Conservation (phyloP, 352 stramenopile genomes). For the Hyphochytrium catenoides region DNA sequence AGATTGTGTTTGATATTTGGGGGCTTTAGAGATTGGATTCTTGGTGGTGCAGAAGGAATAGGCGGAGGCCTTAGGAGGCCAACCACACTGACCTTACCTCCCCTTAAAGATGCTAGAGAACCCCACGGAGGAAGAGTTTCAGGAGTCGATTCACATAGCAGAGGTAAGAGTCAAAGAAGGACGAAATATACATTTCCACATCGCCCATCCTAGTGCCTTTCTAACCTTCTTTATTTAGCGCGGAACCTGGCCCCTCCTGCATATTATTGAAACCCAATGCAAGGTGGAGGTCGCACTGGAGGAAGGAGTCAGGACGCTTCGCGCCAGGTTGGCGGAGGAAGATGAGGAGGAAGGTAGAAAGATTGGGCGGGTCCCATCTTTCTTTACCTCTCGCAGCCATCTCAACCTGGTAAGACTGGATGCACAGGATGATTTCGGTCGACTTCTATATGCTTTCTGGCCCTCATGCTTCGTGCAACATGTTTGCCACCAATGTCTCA, state of each 20-base stretch:
- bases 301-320: constrained; percentile 45
- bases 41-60: too few species aligned
- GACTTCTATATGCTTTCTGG: too few species aligned
- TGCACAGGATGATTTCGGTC: too few species aligned
- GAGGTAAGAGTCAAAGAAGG: constrained; percentile 27
- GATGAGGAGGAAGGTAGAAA: constrained; percentile 43
- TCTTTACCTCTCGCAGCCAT: constrained; percentile 57
- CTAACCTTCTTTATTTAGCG: constrained; percentile 65
- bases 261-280: constrained; percentile 85
- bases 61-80: too few species aligned
- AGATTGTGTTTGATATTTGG: too few species aligned
- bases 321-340: constrained; percentile 30
- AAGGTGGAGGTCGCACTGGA: constrained; percentile 90
- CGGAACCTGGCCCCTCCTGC: constrained; percentile 73
- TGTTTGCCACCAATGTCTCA: too few species aligned
- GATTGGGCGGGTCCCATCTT: constrained; percentile 47
- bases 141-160: constrained; percentile 33
- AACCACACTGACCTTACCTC: too few species aligned
- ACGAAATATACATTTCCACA: constrained; percentile 26
- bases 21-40: too few species aligned
- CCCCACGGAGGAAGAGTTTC: constrained; percentile 28
- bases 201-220: too few species aligned
- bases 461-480: too few species aligned
- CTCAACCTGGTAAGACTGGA: constrained; percentile 53
- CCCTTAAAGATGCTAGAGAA: constrained; percentile 65